Percentiles rank a stretch among this genome's conserved stretches.
Conservation (phyloP, 441 rosid species). For the Metrosideros polymorpha region DNA sequence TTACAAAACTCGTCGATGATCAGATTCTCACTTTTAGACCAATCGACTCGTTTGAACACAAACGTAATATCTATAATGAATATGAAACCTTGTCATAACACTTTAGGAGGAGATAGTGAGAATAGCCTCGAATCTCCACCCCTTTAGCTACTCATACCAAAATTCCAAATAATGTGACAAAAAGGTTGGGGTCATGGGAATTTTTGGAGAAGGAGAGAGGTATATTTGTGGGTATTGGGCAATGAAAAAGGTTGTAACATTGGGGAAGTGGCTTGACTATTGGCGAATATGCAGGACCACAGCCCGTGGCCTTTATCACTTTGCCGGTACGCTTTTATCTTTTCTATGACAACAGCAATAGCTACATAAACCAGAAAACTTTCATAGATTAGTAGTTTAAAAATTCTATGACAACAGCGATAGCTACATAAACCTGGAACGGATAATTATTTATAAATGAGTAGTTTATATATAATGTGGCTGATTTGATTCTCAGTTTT, state of each 20-base stretch:
- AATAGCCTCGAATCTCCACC: neutral
- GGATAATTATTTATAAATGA: no score
- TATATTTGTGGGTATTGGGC: neutral
- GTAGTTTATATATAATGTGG: no score
- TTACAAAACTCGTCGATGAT: neutral
- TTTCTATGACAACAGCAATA: neutral
- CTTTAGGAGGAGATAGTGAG: neutral
- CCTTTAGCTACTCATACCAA: neutral
- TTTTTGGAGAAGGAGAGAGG: neutral
- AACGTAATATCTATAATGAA: neutral
- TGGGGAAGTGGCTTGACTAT: neutral
- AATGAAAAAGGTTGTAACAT: neutral
- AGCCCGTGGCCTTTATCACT: neutral
- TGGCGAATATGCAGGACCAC: neutral
- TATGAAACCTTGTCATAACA: neutral
- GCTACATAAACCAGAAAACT: neutral
- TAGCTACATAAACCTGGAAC: no score
- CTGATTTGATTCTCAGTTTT: no score
- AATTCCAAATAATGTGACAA: neutral
- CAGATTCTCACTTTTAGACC: neutral
- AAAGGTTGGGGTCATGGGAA: neutral
- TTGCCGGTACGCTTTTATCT: neutral
- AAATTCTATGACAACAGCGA: no score
- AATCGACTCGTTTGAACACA: rapidly evolving
- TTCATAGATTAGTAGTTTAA: neutral